Percentiles rank a stretch among this genome's conserved stretches.
Evolutionary conservation across 495 filamentous ascomycete species (phyloP).

Genomic region (Neurospora sp.): DNA sequence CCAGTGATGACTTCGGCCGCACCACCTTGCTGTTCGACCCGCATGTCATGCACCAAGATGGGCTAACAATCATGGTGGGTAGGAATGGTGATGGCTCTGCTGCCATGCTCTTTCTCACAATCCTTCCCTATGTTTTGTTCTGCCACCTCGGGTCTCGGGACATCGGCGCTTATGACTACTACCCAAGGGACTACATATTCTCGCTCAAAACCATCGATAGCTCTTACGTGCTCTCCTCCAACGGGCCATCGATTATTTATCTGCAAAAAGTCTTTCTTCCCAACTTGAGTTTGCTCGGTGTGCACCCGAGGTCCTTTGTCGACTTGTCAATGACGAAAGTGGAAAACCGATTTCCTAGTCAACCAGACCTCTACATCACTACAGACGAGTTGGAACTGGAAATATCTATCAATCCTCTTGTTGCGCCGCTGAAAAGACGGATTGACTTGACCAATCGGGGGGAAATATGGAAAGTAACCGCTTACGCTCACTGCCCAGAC

Average conservation of each 20-base stretch:
- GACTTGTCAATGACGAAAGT: background rate
- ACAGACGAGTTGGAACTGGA: background rate
- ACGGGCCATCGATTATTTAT: background rate
- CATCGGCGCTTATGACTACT: background rate
- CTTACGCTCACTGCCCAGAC: background rate
- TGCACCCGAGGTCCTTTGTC: background rate
- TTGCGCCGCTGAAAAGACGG: background rate
- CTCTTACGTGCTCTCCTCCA: background rate
- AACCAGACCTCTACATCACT: background rate
- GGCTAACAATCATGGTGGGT: too few relatives aligned
- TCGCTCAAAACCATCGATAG: background rate
- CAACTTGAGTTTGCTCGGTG: background rate
- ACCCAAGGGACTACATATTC: background rate
- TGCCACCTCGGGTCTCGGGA: background rate
- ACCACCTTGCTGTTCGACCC: background rate
- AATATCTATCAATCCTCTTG: background rate
- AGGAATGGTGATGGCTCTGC: background rate
- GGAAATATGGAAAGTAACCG: background rate
- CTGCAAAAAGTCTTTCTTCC: background rate
- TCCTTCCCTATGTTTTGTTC: background rate
- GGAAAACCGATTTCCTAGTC: background rate
- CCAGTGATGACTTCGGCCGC: too few relatives aligned
- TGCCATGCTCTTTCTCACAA: background rate
- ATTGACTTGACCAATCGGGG: background rate
- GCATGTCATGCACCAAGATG: background rate